A percentile compares a stretch with the other conserved stretches of the same genome.
These are phyloP conservation scores for Crucibulum laeve DNA, from an alignment of 768 basidiomycete species.

Conservation along the genomic window DNA sequence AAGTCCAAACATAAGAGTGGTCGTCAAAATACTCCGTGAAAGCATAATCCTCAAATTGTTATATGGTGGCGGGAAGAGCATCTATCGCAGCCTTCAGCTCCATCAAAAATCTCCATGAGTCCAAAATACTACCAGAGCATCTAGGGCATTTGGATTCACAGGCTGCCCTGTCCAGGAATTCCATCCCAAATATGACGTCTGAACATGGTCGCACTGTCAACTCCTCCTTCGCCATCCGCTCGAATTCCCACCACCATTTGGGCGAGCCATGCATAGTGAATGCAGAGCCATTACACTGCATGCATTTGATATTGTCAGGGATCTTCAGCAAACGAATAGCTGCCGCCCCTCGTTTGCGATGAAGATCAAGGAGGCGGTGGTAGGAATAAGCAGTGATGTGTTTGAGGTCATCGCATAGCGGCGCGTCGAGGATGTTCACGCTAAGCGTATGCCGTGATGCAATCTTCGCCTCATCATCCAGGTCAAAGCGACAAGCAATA, in stretches of 20 bases:
- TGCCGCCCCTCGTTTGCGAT: conserved; percentile 45
- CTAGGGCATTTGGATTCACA: conserved; percentile 49
- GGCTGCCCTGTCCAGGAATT: conserved; percentile 52
- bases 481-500: conserved; percentile 60
- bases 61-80: conserved; percentile 31
- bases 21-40: not conserved
- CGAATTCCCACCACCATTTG: conserved; percentile 68
- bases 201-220: conserved; percentile 51
- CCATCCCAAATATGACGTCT: conserved; percentile 54
- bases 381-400: conserved; percentile 68
- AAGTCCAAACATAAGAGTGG: too few relatives aligned
- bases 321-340: conserved; percentile 43
- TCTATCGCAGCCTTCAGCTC: conserved; percentile 57
- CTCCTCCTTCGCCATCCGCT: conserved; percentile 53
- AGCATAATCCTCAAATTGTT: not conserved
- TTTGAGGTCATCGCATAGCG: conserved; percentile 58
- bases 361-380: conserved; percentile 58
- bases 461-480: conserved; percentile 57
- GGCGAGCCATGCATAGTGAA: conserved; percentile 44
- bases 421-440: conserved; percentile 49
- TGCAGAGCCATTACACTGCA: conserved; percentile 58
- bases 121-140: conserved; percentile 65
- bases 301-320: conserved; percentile 53
- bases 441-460: conserved; percentile 58
- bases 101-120: conserved; percentile 53